Percentiles rank a stretch among this genome's conserved stretches.
phyloP scores from a whole-genome alignment of 352 stramenopile genomes.

The Phytopythium kandeliae region DNA sequence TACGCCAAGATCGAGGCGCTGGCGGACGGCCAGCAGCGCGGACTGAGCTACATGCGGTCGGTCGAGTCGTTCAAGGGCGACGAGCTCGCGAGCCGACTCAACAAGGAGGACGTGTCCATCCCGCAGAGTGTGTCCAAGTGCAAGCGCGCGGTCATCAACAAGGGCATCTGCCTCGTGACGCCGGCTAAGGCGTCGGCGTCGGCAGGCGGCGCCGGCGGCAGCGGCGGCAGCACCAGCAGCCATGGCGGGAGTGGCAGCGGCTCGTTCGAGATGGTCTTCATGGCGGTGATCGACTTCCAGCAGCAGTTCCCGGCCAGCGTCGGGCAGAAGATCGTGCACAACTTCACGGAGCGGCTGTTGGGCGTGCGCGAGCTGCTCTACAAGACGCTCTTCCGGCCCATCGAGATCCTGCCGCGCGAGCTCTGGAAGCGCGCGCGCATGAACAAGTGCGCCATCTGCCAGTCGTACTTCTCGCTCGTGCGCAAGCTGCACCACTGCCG shows the following conservation, averaged over 20 bases:
- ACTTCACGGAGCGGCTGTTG: constrained; percentile 72
- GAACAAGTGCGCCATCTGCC: constrained; percentile 67
- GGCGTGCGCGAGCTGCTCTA: constrained; percentile 79
- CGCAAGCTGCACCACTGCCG: constrained; percentile 77
- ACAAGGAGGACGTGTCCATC: constrained; percentile 59
- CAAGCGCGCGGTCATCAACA: constrained; percentile 81
- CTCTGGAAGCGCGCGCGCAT: constrained; percentile 53
- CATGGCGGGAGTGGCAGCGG: too few relatives aligned
- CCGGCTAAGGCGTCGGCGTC: constrained; percentile 27
- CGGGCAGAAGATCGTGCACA: constrained; percentile 64
- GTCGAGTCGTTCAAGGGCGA: constrained; percentile 82
- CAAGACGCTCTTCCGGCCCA: constrained; percentile 77
- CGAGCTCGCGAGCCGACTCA: constrained; percentile 60
- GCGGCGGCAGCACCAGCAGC: too few relatives aligned
- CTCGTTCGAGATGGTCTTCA: constrained; percentile 73
- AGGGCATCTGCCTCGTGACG: constrained; percentile 67
- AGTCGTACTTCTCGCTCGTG: constrained; percentile 63
- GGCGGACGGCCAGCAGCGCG: constrained; percentile 50
- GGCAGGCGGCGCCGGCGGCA: constrained; percentile 1
- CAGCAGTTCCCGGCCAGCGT: constrained; percentile 62
- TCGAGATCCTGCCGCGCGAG: constrained; percentile 47
- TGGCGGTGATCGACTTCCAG: constrained; percentile 86
- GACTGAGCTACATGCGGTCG: constrained; percentile 74
- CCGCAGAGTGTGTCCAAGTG: constrained; percentile 79
- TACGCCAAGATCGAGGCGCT: constrained; percentile 78